phyloP scores from a whole-genome alignment of 2,329 filamentous ascomycete genomes.

The Aspergillus hortae region DNA sequence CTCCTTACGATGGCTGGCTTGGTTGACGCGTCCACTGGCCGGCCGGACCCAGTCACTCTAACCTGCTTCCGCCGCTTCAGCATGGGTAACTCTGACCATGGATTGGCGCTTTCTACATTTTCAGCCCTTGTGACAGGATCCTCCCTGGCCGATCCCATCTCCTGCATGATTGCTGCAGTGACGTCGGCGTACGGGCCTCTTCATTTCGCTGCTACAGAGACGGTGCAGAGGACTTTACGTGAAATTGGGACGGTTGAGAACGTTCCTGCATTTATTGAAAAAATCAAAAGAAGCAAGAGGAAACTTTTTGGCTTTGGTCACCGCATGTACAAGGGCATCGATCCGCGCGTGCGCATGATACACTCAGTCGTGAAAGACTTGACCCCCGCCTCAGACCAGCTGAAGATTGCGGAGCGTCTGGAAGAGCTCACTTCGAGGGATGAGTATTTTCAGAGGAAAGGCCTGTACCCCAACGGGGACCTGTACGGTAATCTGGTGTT shows the following conservation, averaged over 20 bases:
- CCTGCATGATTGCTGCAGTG: constrained; percentile 50
- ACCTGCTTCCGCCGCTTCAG: constrained; percentile 53
- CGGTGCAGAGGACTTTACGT: constrained; percentile 45
- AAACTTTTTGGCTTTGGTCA: constrained; percentile 32
- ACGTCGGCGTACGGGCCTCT: constrained; percentile 56
- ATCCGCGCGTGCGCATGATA: constrained; percentile 26
- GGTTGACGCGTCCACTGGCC: constrained; percentile 45
- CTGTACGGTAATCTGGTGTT: constrained; percentile 45
- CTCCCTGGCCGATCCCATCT: constrained; percentile 54
- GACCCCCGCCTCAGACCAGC: constrained; percentile 6
- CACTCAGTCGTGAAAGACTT: constrained; percentile 23
- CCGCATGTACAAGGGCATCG: constrained; percentile 27
- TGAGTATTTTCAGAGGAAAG: constrained; percentile 23
- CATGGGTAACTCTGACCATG: constrained; percentile 57
- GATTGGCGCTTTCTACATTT: constrained; percentile 57
- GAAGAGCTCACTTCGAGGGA: constrained; percentile 22
- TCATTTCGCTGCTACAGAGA: constrained; percentile 58
- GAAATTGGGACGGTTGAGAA: constrained; percentile 23
- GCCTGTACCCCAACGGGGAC: constrained; percentile 44
- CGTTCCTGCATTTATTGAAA: constrained; percentile 23
- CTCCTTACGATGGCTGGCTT: constrained; percentile 54
- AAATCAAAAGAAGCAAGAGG: constrained; percentile 24
- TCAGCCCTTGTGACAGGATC: constrained; percentile 56
- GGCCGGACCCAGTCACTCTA: constrained; percentile 44
- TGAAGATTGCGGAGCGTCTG: constrained; percentile 25